Percentiles rank a stretch among this genome's conserved stretches.
phyloP scores from a whole-genome alignment of 2,329 filamentous ascomycete genomes.

The Colletotrichum lini region DNA sequence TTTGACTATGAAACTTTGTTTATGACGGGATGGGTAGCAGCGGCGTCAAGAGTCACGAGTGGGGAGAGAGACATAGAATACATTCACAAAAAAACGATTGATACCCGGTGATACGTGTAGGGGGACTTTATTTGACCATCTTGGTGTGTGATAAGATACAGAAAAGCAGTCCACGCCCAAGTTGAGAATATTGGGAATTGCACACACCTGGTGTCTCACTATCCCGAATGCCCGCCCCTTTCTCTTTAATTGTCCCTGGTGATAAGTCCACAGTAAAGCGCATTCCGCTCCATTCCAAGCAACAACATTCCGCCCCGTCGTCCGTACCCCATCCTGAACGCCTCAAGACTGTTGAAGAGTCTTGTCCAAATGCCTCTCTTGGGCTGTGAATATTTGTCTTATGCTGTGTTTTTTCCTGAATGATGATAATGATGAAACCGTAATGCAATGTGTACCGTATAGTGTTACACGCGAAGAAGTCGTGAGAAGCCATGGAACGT shows the following conservation, averaged over 20 bases:
- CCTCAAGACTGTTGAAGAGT: constrained; percentile 16
- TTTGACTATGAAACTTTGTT: constrained; percentile 23
- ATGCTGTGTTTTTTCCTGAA: constrained; percentile 36
- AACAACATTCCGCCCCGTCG: constrained; percentile 8
- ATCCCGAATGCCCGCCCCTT: not conserved
- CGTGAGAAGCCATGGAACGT: not conserved
- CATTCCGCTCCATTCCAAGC: constrained; percentile 1
- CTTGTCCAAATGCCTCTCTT: constrained; percentile 32
- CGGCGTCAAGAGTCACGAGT: constrained; percentile 32
- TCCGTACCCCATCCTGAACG: constrained; percentile 20
- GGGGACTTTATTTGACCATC: constrained; percentile 32
- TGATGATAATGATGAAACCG: constrained; percentile 25
- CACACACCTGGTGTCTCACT: constrained; percentile 9
- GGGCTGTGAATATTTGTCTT: constrained; percentile 9
- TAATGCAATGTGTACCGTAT: constrained; percentile 36
- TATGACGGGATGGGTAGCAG: constrained; percentile 32
- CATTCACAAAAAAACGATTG: constrained; percentile 39
- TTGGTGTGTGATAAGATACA: constrained; percentile 31
- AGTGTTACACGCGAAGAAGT: constrained; percentile 31
- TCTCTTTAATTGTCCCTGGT: not conserved
- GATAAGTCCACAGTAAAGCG: not conserved
- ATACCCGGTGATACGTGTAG: constrained; percentile 41
- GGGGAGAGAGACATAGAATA: constrained; percentile 36
- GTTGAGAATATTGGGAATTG: not conserved
- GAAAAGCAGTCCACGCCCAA: constrained; percentile 13